Conservation (phyloP, 2,329 filamentous ascomycete genomes). For the Colletotrichum orbiculare region DNA sequence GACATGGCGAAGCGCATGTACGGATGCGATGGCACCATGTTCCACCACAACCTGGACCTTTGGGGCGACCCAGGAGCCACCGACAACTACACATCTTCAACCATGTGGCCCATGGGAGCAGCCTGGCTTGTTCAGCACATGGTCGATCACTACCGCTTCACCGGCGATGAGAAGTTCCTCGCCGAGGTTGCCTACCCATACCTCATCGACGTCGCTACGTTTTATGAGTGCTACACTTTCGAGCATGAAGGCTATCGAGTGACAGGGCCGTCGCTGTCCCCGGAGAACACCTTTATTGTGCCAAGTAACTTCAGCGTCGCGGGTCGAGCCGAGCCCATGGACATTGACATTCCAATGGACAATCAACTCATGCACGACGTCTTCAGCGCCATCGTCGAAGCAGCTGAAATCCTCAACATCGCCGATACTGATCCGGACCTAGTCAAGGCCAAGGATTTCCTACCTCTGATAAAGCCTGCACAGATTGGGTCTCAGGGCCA, state of each 20-base stretch:
- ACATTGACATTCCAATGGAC: slow-evolving; percentile 43
- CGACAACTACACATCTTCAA: slow-evolving; percentile 42
- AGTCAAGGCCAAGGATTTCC: slow-evolving; percentile 3
- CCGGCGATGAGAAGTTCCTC: slow-evolving; percentile 42
- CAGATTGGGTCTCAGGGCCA: slow-evolving; percentile 24
- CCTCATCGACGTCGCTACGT: slow-evolving; percentile 48
- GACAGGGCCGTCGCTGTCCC: slow-evolving; percentile 40
- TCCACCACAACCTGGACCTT: slow-evolving; percentile 53
- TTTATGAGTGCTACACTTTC: slow-evolving; percentile 52
- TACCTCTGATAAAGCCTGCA: slow-evolving; percentile 7
- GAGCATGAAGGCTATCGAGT: slow-evolving; percentile 43
- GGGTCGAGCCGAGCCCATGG: slow-evolving; percentile 31
- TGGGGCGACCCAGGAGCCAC: slow-evolving; percentile 52
- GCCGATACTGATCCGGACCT: slow-evolving; percentile 4
- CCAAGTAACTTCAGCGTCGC: slow-evolving; percentile 30
- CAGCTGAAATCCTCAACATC: slow-evolving; percentile 17
- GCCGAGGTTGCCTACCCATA: slow-evolving; percentile 42
- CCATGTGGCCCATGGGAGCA: slow-evolving; percentile 52
- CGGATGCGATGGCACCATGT: slow-evolving; percentile 49
- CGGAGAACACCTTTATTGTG: slow-evolving; percentile 40
- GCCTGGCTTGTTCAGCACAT: slow-evolving; percentile 53
- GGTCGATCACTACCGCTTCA: slow-evolving; percentile 52
- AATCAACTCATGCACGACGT: slow-evolving; percentile 38
- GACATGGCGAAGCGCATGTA: slow-evolving; percentile 50
- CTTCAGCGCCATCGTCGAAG: slow-evolving; percentile 23